These are phyloP conservation scores for Yamadazyma aaseri DNA, from an alignment of 1,139 yeast species.

Conservation along the genomic window DNA sequence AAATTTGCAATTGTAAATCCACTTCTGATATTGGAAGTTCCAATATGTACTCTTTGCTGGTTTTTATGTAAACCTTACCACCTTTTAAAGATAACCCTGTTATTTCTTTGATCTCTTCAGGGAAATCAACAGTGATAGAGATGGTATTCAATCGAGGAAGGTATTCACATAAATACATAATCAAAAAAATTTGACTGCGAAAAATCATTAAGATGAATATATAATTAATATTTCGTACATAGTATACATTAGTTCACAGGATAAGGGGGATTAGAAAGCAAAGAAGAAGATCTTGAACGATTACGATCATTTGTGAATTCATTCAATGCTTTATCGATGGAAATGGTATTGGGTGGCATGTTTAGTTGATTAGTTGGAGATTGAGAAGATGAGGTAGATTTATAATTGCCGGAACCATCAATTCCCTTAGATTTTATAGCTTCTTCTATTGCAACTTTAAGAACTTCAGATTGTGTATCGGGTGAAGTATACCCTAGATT, in stretches of 20 bases:
- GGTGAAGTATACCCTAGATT: no score
- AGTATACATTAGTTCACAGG: conserved; percentile 2
- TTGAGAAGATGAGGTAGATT: conserved; percentile 7
- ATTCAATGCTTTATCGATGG: conserved; percentile 9
- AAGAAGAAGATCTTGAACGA: conserved; percentile 8
- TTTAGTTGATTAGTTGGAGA: conserved; percentile 6
- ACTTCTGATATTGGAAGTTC: conserved; percentile 1
- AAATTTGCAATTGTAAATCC: conserved; percentile 6
- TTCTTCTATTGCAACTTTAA: not conserved
- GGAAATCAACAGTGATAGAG: conserved; percentile 27
- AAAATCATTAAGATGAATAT: no score
- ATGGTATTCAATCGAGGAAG: conserved; percentile 38
- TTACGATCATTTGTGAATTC: not conserved
- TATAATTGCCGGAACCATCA: not conserved
- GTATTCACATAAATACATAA: conserved; percentile 38
- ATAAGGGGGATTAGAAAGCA: conserved; percentile 8
- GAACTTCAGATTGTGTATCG: not conserved
- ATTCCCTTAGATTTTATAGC: not conserved
- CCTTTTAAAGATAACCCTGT: conserved; percentile 7
- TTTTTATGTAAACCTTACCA: conserved; percentile 1
- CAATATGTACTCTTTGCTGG: not conserved
- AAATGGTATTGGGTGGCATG: conserved; percentile 11
- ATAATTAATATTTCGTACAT: no score
- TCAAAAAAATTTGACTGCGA: conserved; percentile 2
- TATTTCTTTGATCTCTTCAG: conserved; percentile 13